Evolutionary conservation across 2,329 filamentous ascomycete genomes (phyloP).

Genomic region (Fonsecaea pedrosoi): DNA sequence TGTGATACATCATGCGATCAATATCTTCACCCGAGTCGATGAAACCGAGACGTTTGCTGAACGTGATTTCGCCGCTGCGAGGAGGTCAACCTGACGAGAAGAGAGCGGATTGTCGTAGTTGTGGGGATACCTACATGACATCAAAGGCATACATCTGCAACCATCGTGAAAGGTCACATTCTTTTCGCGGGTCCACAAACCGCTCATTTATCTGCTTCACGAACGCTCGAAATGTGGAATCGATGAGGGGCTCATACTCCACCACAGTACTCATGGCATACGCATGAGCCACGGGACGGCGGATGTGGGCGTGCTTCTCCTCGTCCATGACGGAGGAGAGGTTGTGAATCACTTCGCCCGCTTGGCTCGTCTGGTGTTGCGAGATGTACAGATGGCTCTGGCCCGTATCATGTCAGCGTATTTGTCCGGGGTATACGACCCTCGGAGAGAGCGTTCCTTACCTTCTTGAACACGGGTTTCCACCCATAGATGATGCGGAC

Average conservation of each 20-base stretch:
- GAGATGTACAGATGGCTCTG: slow-evolving; percentile 15
- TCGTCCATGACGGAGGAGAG: slow-evolving; percentile 2
- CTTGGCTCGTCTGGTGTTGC: slow-evolving; percentile 18
- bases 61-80: slow-evolving; percentile 43
- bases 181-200: slow-evolving; percentile 48
- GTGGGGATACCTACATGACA: slow-evolving; percentile 17
- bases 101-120: too few relatives aligned
- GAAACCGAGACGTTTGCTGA: slow-evolving; percentile 42
- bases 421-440: neutral
- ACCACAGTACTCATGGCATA: slow-evolving; percentile 53
- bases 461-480: slow-evolving; percentile 25
- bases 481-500: slow-evolving; percentile 27
- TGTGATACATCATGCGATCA: slow-evolving; percentile 23
- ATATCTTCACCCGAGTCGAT: slow-evolving; percentile 21
- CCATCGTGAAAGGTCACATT: slow-evolving; percentile 21
- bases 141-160: slow-evolving; percentile 32
- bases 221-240: slow-evolving; percentile 74
- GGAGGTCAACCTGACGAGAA: too few relatives aligned
- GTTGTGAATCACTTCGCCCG: slow-evolving; percentile 3
- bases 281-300: slow-evolving; percentile 64
- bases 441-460: neutral
- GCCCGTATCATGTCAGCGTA: slow-evolving; percentile 13
- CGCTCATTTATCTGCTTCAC: slow-evolving; percentile 63
- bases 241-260: slow-evolving; percentile 71
- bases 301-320: too few relatives aligned